These are phyloP conservation scores for Nicotiana tabacum DNA, from an alignment of 257 asterid species.

Conservation along the genomic window DNA sequence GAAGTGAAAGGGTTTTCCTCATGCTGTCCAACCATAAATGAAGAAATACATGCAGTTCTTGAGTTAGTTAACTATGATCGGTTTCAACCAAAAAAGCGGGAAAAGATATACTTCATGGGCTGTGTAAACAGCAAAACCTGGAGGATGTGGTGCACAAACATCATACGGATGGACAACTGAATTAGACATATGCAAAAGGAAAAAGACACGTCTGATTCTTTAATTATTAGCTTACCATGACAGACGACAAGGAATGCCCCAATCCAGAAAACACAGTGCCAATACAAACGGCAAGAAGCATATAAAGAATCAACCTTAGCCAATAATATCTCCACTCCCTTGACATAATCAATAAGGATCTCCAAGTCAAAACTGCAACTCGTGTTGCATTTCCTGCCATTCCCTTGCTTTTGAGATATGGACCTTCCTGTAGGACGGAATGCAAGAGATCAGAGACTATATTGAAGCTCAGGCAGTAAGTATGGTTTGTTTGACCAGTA, in stretches of 20 bases:
- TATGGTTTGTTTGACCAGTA: not conserved
- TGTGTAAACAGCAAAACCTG: not conserved
- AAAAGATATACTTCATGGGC: not conserved
- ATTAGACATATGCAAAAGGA: not conserved
- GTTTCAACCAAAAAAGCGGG: not conserved
- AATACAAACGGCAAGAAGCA: conserved; percentile 70
- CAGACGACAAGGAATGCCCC: conserved; percentile 97
- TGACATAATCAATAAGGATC: conserved; percentile 95
- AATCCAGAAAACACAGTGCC: conserved; percentile 84
- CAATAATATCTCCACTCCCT: conserved; percentile 99
- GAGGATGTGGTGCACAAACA: not conserved
- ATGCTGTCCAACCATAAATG: not conserved
- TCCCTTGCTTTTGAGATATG: conserved; percentile 84
- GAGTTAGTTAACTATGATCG: not conserved
- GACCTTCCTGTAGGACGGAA: conserved; percentile 64
- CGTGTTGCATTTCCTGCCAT: conserved; percentile 52
- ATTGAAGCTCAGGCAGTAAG: not conserved
- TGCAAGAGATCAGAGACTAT: conserved; percentile 1
- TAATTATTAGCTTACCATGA: conserved; percentile 52
- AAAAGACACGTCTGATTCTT: not conserved
- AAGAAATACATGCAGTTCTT: not conserved
- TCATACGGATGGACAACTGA: not conserved
- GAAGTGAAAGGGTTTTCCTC: not conserved
- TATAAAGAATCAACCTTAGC: conserved; percentile 83
- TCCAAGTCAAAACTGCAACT: conserved; percentile 86